phyloP scores from a whole-genome alignment of 768 basidiomycete genomes.

The Pleurotus giganteus region DNA sequence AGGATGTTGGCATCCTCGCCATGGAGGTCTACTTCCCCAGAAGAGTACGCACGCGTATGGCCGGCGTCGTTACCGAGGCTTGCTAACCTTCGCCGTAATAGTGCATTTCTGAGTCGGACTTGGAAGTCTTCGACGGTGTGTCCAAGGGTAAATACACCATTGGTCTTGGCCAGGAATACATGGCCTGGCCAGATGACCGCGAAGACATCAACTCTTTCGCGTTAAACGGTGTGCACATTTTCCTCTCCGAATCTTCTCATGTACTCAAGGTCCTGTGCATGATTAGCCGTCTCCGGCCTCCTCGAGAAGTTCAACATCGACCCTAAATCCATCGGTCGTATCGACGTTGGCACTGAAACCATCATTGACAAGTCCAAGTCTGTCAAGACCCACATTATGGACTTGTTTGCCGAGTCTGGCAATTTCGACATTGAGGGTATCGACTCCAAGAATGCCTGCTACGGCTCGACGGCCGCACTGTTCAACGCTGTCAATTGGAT shows the following conservation, averaged over 20 bases:
- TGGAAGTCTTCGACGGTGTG: constrained; percentile 93
- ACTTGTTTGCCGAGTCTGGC: constrained; percentile 88
- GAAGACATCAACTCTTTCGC: constrained; percentile 99
- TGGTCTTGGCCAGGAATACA: constrained; percentile 95
- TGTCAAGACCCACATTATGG: constrained; percentile 98
- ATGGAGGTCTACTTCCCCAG: constrained; percentile 95
- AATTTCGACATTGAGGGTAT: constrained; percentile 99
- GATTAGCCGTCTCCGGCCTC: constrained; percentile 79
- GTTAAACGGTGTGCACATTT: constrained; percentile 64
- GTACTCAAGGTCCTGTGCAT: background rate
- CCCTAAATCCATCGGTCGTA: constrained; percentile 93
- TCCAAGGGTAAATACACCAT: constrained; percentile 98
- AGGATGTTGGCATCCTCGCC: constrained; percentile 92
- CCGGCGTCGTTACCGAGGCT: constrained; percentile 8
- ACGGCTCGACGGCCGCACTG: constrained; percentile 96
- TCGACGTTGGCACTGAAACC: constrained; percentile 98
- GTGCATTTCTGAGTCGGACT: constrained; percentile 95
- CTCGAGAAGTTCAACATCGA: constrained; percentile 95
- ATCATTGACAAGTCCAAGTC: constrained; percentile 99
- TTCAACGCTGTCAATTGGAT: constrained; percentile 99
- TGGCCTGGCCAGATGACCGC: constrained; percentile 98
- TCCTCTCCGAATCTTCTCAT: background rate
- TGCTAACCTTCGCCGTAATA: constrained; percentile 27
- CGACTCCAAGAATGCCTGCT: constrained; percentile 99
- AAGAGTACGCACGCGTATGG: constrained; percentile 52